Base-by-base conservation (phyloP, 1,284 basidiomycete species). In the Earliella scabrosa region DNA sequence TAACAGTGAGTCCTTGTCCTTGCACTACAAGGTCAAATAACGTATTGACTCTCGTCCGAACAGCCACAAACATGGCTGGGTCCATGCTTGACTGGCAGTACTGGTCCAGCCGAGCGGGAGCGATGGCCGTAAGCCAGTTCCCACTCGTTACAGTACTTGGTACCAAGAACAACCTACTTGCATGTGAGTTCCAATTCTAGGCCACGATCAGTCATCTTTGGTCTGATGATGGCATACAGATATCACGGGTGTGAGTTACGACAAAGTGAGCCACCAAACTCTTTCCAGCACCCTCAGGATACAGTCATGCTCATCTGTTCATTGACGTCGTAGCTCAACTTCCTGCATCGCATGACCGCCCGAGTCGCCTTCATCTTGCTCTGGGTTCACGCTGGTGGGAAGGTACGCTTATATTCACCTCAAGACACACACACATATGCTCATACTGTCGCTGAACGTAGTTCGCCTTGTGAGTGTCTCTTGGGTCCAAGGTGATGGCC, bases 81-180 rank as follows among this genome's bases (percentile, higher is more conserved):
- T 34, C 69, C 2, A 71, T 69, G 14, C 63, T 72, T 5, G 73
- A 78, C 53, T 63, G 75, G 1, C 59, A 54, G 6, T 77, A 75
- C 60, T 86, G 77, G 73, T 73, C 75, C 9, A 78, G 81, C 55
- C 76, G 82, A 39, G 78, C 82, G 1, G 82, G 75, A 0, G 66
- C 71, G 31, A 70, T 87, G 24, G 83, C 81, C 2, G 71, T 78
- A 1, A 75, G 77, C 21, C 87, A 89, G 65, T 66, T 87, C 1
- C 83, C 85, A 0, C 71, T 89, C n/a, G 76, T 88, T 61, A 77
- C 81, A 0, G 83, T 76, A 4, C 78, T 89, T 16, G 86, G 83
- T 0, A 83, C 82, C 45, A 84, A 83, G 67, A 87, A 89, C 66
- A 88, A 87, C 50, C 49, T 83, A 14, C 72, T 89, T 6, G 80